Evolutionary conservation across 2,329 filamentous ascomycete genomes (phyloP).

Genomic region (Paraphoma sp.): DNA sequence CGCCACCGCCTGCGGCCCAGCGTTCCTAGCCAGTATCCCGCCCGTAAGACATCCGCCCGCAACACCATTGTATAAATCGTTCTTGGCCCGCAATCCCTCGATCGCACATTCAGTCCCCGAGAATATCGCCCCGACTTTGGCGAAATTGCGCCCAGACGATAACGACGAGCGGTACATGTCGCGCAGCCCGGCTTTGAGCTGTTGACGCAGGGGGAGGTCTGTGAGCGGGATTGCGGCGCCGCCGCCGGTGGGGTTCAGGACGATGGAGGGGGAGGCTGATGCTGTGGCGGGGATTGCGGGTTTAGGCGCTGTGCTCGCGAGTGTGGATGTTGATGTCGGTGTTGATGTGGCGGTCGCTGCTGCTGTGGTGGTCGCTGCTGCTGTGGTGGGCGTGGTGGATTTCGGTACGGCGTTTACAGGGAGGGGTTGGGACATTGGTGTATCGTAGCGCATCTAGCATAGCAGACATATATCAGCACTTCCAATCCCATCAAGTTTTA

Average conservation of each 20-base stretch:
- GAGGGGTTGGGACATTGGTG: slow-evolving; percentile 68
- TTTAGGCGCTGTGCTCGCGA: neutral
- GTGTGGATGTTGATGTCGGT: neutral
- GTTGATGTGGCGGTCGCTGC: slow-evolving; percentile 53
- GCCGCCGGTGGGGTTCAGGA: slow-evolving; percentile 33
- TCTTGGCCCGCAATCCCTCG: slow-evolving; percentile 89
- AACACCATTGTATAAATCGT: slow-evolving; percentile 88
- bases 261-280: slow-evolving; percentile 74
- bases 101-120: slow-evolving; percentile 94
- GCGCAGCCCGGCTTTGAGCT: slow-evolving; percentile 84
- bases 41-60: slow-evolving; percentile 90
- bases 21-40: slow-evolving; percentile 83
- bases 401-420: slow-evolving; percentile 29
- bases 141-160: slow-evolving; percentile 90
- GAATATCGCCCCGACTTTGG: slow-evolving; percentile 89
- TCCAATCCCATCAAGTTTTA: too few relatives aligned
- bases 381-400: too few relatives aligned
- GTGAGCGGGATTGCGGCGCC: slow-evolving; percentile 58
- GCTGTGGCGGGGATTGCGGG: neutral
- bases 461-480: neutral
- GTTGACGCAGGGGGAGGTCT: slow-evolving; percentile 79
- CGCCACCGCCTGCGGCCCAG: slow-evolving; percentile 85
- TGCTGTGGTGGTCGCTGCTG: slow-evolving; percentile 14
- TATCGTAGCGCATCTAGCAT: slow-evolving; percentile 94
- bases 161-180: slow-evolving; percentile 90